phyloP scores from a whole-genome alignment of 768 basidiomycete genomes.

The Tricholoma saponaceum region DNA sequence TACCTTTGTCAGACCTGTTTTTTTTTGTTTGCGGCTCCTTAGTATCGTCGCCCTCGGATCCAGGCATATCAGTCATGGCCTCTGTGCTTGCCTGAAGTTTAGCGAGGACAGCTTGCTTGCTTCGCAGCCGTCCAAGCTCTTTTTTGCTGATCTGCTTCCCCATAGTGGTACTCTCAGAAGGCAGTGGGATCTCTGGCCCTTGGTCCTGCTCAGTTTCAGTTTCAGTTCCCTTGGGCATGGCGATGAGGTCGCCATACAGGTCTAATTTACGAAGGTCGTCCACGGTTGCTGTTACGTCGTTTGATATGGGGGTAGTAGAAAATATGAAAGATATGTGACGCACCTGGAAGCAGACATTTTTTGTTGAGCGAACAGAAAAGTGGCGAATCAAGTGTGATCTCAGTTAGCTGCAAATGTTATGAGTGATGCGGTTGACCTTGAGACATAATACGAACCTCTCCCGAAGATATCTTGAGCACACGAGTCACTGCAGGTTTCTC shows the following conservation, averaged over 20 bases:
- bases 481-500: slow-evolving; percentile 6
- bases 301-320: background rate
- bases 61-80: background rate
- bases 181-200: slow-evolving; percentile 27
- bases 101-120: slow-evolving; percentile 42
- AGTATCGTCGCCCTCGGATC: slow-evolving; percentile 12
- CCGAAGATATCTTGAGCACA: slow-evolving; percentile 29
- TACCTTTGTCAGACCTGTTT: slow-evolving; percentile 26
- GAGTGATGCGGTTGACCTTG: background rate
- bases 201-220: slow-evolving; percentile 38
- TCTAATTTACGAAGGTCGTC: slow-evolving; percentile 52
- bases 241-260: slow-evolving; percentile 41
- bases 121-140: slow-evolving; percentile 46
- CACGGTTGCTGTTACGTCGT: slow-evolving; percentile 34
- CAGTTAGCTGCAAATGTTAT: slow-evolving; percentile 28
- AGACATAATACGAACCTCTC: slow-evolving; percentile 27
- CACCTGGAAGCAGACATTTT: slow-evolving; percentile 43
- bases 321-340: slow-evolving; percentile 3
- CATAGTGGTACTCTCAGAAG: slow-evolving; percentile 10
- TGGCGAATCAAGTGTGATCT: slow-evolving; percentile 17
- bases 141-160: slow-evolving; percentile 36
- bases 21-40: slow-evolving; percentile 34
- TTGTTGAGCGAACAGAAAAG: slow-evolving; percentile 46
- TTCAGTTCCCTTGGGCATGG: slow-evolving; percentile 52
- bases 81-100: slow-evolving; percentile 19